phyloP scores from a whole-genome alignment of 208 protist species.

The Trichomonas vaginalis region DNA sequence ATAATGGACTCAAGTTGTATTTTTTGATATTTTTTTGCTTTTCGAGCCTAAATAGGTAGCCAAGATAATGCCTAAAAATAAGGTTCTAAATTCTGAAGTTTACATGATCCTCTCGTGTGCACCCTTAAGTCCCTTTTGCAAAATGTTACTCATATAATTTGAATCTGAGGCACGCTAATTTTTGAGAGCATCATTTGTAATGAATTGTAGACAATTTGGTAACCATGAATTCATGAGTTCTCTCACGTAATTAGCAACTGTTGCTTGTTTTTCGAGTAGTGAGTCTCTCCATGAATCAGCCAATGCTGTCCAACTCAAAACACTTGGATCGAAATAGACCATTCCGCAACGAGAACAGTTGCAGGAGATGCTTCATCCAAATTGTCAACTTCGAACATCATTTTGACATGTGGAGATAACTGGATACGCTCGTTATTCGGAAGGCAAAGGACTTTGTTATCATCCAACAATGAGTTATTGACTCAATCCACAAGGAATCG shows the following conservation, averaged over 20 bases:
- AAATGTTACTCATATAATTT: too few species aligned
- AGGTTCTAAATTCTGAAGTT: too few species aligned
- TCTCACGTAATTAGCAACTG: background rate
- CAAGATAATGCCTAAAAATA: too few species aligned
- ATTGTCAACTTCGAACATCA: slow-evolving; percentile 94
- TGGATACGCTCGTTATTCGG: slow-evolving; percentile 81
- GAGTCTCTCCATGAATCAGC: slow-evolving; percentile 64
- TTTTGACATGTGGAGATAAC: slow-evolving; percentile 55
- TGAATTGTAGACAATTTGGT: background rate
- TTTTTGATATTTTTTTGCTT: too few species aligned
- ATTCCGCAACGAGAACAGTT: slow-evolving; percentile 94
- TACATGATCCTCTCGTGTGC: too few species aligned
- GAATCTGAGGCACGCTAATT: too few species aligned
- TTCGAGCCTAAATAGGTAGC: too few species aligned
- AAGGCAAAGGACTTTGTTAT: slow-evolving; percentile 92
- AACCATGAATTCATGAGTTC: background rate
- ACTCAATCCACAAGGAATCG: slow-evolving; percentile 94
- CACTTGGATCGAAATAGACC: slow-evolving; percentile 71
- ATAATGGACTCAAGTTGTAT: too few species aligned
- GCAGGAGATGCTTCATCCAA: slow-evolving; percentile 83
- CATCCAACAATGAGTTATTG: slow-evolving; percentile 93
- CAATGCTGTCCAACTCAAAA: slow-evolving; percentile 61
- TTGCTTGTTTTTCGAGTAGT: background rate
- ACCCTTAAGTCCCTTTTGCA: too few species aligned
- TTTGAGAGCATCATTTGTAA: background rate